phyloP scores from a whole-genome alignment of 768 basidiomycete species.

The Mycena haematopus region DNA sequence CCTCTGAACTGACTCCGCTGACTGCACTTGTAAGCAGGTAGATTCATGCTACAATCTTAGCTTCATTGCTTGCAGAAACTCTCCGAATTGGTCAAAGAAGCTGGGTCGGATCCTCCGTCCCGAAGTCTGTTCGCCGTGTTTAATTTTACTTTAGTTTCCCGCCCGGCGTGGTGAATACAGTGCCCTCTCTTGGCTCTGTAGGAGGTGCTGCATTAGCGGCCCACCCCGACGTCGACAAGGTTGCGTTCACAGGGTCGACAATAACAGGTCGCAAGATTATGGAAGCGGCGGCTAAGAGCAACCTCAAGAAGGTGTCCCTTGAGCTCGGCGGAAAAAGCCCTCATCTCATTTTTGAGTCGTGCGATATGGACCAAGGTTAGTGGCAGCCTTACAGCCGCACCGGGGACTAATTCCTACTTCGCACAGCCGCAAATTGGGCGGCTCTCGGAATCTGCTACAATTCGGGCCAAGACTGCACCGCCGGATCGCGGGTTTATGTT shows the following conservation, averaged over 20 bases:
- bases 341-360: slow-evolving; percentile 88
- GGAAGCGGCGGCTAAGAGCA: slow-evolving; percentile 91
- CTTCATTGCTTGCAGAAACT: slow-evolving; percentile 61
- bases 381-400: slow-evolving; percentile 1
- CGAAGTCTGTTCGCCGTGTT: slow-evolving; percentile 16
- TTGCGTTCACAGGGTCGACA: slow-evolving; percentile 80
- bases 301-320: slow-evolving; percentile 94
- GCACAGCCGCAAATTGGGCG: slow-evolving; percentile 81
- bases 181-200: slow-evolving; percentile 80
- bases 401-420: not conserved
- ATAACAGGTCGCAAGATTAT: slow-evolving; percentile 88
- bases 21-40: slow-evolving; percentile 68
- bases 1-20: slow-evolving; percentile 85
- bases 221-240: slow-evolving; percentile 89
- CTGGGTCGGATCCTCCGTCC: slow-evolving; percentile 63
- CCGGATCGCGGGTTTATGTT: slow-evolving; percentile 89
- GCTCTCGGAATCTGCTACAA: slow-evolving; percentile 88
- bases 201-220: slow-evolving; percentile 86
- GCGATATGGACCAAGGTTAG: slow-evolving; percentile 86
- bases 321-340: slow-evolving; percentile 96
- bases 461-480: slow-evolving; percentile 93
- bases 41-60: slow-evolving; percentile 14
- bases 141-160: slow-evolving; percentile 66
- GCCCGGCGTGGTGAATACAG: slow-evolving; percentile 88
- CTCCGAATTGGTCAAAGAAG: slow-evolving; percentile 80